Percentiles rank a stretch among this genome's conserved stretches.
Evolutionary conservation across 306 rosid species (phyloP).

Genomic region (Sindora glabra): DNA sequence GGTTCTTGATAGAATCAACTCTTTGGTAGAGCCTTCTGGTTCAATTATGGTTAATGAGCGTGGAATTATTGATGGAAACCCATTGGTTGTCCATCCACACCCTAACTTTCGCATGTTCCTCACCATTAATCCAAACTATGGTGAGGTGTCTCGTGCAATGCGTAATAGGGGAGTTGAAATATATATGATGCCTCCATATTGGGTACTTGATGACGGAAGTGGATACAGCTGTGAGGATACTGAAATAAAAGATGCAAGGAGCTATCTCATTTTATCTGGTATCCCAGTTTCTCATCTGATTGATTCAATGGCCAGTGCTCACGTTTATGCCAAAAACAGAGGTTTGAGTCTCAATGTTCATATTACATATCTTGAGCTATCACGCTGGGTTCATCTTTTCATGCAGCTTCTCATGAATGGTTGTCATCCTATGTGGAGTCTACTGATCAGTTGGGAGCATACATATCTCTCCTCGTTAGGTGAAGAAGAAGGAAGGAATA

Average conservation of each 20-base stretch:
- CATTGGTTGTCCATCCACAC: slow-evolving; percentile 71
- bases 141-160: slow-evolving; percentile 97
- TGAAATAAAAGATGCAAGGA: slow-evolving; percentile 53
- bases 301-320: slow-evolving; percentile 66
- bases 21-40: slow-evolving; percentile 81
- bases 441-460: slow-evolving; percentile 82
- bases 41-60: slow-evolving; percentile 84
- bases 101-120: slow-evolving; percentile 84
- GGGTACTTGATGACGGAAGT: slow-evolving; percentile 45
- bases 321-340: slow-evolving; percentile 62
- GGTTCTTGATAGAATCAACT: slow-evolving; percentile 97
- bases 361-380: slow-evolving; percentile 69
- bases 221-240: slow-evolving; percentile 19
- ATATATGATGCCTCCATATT: slow-evolving; percentile 71
- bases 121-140: slow-evolving; percentile 73
- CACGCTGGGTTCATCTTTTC: slow-evolving; percentile 86
- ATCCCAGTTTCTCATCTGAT: slow-evolving; percentile 57
- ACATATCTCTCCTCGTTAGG: slow-evolving; percentile 71
- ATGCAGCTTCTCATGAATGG: slow-evolving; percentile 67
- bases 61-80: slow-evolving; percentile 76
- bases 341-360: slow-evolving; percentile 37
- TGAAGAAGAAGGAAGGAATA: slow-evolving; percentile 44
- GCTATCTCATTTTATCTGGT: slow-evolving; percentile 61
- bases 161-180: slow-evolving; percentile 95
- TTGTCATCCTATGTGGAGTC: slow-evolving; percentile 67